Evolutionary conservation across 2,329 filamentous ascomycete genomes (phyloP), one percentile per base, ranked within the genome.

Genomic region (Erysiphe pulchra): DNA sequence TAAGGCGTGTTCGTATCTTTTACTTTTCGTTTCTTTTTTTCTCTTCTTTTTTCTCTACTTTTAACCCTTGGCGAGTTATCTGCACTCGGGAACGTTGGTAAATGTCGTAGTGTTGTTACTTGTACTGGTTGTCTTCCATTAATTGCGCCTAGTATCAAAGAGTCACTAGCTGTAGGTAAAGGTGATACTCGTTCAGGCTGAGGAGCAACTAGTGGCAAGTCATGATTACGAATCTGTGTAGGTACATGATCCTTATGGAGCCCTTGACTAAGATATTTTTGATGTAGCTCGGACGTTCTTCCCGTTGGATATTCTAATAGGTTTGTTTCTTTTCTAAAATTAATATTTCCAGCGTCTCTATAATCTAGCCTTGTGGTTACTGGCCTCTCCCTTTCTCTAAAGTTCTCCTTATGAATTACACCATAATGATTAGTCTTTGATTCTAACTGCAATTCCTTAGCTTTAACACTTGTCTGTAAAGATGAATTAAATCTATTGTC

Each of bases 181-280:
- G 69, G 64, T 58, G 79, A 68, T 50, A 73, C 74, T 56, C 81
- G 77, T 43, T 76, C 75, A 45, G 82, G 80, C 55, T 82, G 80
- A 24, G 82, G 80, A 45, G 81, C 81, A 56, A 78, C 63, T 38
- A 78, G 79, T 33, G 75, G 77, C 44, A 76, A 71, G 54, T 86
- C 77, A 57, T 85, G 78, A 53, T 75, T 77, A 56, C 75, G 74
- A 53, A 86, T 67, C 47, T 86, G 64, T 45, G 75, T 74, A 50
- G 78, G 69, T 45, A 71, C 62, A 34, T 42, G 47, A 51, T 59
- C 65, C 53, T 57, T 60, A 50, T 54, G 64, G 56, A 57, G 60
- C 56, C 55, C 57, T 52, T 59, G 58, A 57, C 56, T 63, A 54
- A 28, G 17, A 10, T 9, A 28, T 28, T 42, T 42, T 14, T 42